Conservation (phyloP, 345 rosid species). For the Pugionium dolabratum region DNA sequence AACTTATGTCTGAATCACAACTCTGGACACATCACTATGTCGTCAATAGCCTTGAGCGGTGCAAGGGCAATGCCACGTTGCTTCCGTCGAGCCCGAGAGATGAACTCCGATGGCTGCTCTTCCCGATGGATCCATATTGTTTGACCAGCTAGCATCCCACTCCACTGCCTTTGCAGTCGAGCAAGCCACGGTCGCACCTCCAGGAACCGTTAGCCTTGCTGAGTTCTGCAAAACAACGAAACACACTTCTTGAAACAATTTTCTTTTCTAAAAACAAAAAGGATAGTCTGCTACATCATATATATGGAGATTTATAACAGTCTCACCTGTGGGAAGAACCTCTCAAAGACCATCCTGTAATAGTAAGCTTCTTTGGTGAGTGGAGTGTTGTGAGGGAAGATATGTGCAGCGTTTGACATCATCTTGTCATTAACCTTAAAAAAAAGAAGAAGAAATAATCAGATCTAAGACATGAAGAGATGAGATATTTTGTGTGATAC, state of each 20-base stretch:
- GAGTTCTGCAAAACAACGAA: conserved; percentile 55
- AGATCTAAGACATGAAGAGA: neutral
- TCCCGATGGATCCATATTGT: conserved; percentile 94
- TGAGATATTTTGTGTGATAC: conserved; percentile 39
- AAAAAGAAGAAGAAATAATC: neutral
- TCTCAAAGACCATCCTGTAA: conserved; percentile 87
- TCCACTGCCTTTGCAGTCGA: conserved; percentile 87
- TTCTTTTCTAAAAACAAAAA: neutral
- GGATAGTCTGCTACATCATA: neutral
- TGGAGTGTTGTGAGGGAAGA: conserved; percentile 86
- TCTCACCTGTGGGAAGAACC: conserved; percentile 79
- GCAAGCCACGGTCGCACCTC: conserved; percentile 91
- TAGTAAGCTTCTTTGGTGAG: conserved; percentile 82
- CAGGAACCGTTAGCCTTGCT: conserved; percentile 78
- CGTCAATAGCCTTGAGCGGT: conserved; percentile 45
- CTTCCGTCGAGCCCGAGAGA: conserved; percentile 56
- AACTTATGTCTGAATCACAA: conserved; percentile 54
- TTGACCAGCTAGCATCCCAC: conserved; percentile 87
- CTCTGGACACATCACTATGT: conserved; percentile 49
- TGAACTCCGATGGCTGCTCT: conserved; percentile 92
- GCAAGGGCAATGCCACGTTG: conserved; percentile 31
- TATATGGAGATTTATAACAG: neutral
- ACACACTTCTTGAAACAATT: neutral
- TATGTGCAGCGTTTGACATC: conserved; percentile 71
- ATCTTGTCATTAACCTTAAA: conserved; percentile 75